These are phyloP conservation scores for Pterula multifida DNA, from an alignment of 1,284 basidiomycete species.

Conservation along the genomic window DNA sequence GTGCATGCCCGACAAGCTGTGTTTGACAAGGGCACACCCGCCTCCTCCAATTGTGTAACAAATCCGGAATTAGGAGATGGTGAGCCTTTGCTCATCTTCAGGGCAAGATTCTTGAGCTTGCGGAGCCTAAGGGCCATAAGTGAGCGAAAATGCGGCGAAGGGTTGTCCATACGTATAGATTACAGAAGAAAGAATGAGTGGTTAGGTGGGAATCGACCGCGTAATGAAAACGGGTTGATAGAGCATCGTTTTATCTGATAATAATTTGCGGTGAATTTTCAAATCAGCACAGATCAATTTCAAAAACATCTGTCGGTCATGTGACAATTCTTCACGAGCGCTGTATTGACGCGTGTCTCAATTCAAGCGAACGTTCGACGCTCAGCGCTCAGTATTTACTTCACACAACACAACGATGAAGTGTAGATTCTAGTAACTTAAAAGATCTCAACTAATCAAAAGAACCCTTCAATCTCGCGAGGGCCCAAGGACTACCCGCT, in stretches of 20 bases:
- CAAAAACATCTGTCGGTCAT: too few relatives aligned
- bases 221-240: background rate
- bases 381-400: too few relatives aligned
- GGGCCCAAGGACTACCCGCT: slow-evolving; percentile 64
- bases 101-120: background rate
- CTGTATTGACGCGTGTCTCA: too few relatives aligned
- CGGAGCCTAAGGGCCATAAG: background rate
- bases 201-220: background rate
- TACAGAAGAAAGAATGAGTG: background rate
- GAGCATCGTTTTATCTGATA: background rate
- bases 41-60: slow-evolving; percentile 27
- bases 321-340: too few relatives aligned
- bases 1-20: slow-evolving; percentile 67
- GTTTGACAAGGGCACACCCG: slow-evolving; percentile 54
- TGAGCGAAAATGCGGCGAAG: background rate
- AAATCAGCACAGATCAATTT: too few relatives aligned
- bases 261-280: too few relatives aligned
- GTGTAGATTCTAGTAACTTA: too few relatives aligned
- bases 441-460: slow-evolving; percentile 1
- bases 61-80: background rate
- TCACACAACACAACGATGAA: too few relatives aligned
- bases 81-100: background rate
- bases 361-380: too few relatives aligned
- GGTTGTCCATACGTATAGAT: background rate
- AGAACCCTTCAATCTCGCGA: slow-evolving; percentile 27